Evolutionary conservation across 108 stramenopile species (phyloP).

Genomic region (Pelagomonas calceolata): DNA sequence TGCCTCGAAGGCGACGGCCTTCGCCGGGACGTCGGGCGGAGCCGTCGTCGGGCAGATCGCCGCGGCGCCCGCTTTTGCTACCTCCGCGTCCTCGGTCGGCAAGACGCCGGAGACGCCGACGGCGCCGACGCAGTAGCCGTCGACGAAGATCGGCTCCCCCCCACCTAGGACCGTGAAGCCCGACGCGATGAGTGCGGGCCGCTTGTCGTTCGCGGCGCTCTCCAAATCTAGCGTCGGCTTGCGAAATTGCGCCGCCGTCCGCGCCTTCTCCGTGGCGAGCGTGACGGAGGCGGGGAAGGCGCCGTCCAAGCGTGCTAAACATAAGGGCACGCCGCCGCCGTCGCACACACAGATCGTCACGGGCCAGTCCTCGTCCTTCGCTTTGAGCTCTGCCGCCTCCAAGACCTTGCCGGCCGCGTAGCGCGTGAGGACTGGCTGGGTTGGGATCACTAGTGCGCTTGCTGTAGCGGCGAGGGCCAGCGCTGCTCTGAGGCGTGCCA

Average conservation of each 20-base stretch:
- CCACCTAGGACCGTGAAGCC: constrained; percentile 29
- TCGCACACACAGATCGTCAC: too few species aligned
- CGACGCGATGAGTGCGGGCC: constrained; percentile 27
- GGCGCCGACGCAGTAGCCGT: constrained; percentile 24
- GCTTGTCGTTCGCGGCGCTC: constrained; percentile 1
- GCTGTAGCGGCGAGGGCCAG: too few species aligned
- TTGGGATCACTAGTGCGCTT: too few species aligned
- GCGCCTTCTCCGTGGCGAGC: constrained; percentile 38
- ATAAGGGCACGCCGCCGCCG: constrained; percentile 24
- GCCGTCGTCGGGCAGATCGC: too few species aligned
- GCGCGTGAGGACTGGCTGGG: too few species aligned
- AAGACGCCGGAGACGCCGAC: constrained; percentile 40
- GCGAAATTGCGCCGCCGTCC: constrained; percentile 32
- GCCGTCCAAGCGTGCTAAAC: constrained; percentile 23
- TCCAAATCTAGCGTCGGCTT: constrained; percentile 15
- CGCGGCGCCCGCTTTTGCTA: too few species aligned
- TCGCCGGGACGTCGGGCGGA: too few species aligned
- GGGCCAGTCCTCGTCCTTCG: too few species aligned
- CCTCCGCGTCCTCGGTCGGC: constrained; percentile 26
- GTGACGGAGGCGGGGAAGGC: constrained; percentile 35
- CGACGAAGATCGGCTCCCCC: constrained; percentile 27
- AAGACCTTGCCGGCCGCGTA: too few species aligned
- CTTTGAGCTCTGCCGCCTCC: too few species aligned
- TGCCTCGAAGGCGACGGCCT: too few species aligned
- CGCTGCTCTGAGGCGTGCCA: too few species aligned